Evolutionary conservation across 2,329 filamentous ascomycete genomes (phyloP).

Genomic region (Leptographium wingfieldii): DNA sequence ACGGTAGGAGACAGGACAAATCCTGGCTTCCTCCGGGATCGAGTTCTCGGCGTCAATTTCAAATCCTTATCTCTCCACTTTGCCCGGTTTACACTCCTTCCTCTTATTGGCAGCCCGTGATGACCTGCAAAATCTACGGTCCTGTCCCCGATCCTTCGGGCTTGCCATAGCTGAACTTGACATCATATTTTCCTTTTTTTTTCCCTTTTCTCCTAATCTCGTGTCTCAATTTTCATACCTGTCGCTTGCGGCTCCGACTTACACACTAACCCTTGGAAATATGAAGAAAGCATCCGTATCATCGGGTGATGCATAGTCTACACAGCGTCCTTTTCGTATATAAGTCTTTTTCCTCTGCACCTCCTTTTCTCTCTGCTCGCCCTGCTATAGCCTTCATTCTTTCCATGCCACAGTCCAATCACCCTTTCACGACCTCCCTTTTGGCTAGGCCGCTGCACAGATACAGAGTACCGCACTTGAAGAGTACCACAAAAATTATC

Average conservation of each 20-base stretch:
- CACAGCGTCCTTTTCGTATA: too few species aligned
- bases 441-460: background rate
- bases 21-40: background rate
- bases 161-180: background rate
- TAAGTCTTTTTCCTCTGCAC: too few species aligned
- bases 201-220: background rate
- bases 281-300: too few species aligned
- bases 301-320: too few species aligned
- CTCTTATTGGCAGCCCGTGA: background rate
- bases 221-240: too few species aligned
- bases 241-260: too few species aligned
- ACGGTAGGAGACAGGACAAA: background rate
- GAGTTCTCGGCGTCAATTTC: background rate
- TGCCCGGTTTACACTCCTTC: background rate
- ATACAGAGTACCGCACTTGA: too few species aligned
- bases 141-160: background rate
- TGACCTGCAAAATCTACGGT: background rate
- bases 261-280: too few species aligned
- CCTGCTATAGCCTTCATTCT: too few species aligned
- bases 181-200: background rate
- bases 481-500: too few species aligned
- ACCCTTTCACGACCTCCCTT: background rate
- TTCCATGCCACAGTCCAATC: too few species aligned
- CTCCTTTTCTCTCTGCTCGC: too few species aligned
- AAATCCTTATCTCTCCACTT: background rate